These are phyloP conservation scores for Galerina sulciceps DNA, from an alignment of 768 basidiomycete species.

Conservation along the genomic window DNA sequence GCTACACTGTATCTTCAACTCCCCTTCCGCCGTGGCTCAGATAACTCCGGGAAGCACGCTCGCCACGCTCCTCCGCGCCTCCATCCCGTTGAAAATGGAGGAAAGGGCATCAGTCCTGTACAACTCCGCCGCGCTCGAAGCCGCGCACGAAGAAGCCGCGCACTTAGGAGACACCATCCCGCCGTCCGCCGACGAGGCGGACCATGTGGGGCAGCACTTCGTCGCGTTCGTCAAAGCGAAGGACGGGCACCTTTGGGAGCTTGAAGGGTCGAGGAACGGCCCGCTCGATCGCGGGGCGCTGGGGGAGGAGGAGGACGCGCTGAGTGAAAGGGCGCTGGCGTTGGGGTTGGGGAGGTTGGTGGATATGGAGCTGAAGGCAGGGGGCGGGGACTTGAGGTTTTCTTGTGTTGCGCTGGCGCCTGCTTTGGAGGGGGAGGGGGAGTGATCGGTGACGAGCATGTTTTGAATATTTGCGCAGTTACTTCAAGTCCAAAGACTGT, in stretches of 20 bases:
- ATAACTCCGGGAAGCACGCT: conserved; percentile 11
- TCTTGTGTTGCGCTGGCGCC: conserved; percentile 11
- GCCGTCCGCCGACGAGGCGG: background rate
- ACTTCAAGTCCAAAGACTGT: too few species aligned
- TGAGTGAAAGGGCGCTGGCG: conserved; percentile 10
- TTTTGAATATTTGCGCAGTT: too few species aligned
- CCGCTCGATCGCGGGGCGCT: conserved; percentile 13
- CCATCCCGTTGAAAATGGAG: conserved; percentile 3
- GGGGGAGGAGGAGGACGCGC: conserved; percentile 9
- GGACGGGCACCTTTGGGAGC: conserved; percentile 15
- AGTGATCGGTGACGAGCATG: too few species aligned
- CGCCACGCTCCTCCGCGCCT: background rate
- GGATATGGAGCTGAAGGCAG: conserved; percentile 4
- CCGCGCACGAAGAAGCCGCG: conserved; percentile 9
- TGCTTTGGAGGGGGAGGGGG: too few species aligned
- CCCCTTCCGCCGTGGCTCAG: background rate
- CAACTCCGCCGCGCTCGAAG: conserved; percentile 6
- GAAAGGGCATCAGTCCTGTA: conserved; percentile 12
- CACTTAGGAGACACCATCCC: conserved; percentile 8
- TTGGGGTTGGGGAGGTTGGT: conserved; percentile 11
- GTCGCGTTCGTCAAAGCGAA: conserved; percentile 14
- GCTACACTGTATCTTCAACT: conserved; percentile 10
- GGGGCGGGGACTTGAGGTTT: conserved; percentile 14
- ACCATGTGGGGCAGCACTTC: conserved; percentile 8
- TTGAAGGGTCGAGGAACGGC: conserved; percentile 13